phyloP scores from a whole-genome alignment of 129 eudicot species.

The Sambucus nigra region DNA sequence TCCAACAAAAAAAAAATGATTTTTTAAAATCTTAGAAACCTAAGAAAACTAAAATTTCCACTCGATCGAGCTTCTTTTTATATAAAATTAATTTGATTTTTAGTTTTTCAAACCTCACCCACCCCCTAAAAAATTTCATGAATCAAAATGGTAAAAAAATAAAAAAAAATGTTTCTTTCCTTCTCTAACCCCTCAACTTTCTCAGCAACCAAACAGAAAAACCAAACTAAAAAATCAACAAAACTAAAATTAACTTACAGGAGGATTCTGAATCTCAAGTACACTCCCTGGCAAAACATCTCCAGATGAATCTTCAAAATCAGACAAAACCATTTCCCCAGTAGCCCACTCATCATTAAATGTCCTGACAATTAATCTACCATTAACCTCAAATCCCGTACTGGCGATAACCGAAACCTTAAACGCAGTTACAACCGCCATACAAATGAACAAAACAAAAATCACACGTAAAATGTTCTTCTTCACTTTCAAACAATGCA shows the following conservation, averaged over 20 bases:
- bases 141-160: background rate
- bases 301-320: constrained; percentile 23
- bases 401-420: constrained; percentile 21
- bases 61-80: background rate
- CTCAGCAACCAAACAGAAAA: background rate
- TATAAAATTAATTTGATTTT: background rate
- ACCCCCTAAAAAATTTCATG: too few relatives aligned
- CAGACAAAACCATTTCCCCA: constrained; percentile 39
- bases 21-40: background rate
- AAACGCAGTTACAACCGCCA: constrained; percentile 43
- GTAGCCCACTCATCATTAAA: constrained; percentile 20
- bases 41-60: background rate
- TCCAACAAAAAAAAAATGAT: too few relatives aligned
- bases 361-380: constrained; percentile 28
- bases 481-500: constrained; percentile 22
- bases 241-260: constrained; percentile 35
- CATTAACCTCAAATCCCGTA: constrained; percentile 21
- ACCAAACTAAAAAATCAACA: background rate
- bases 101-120: background rate
- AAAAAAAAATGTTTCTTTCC: background rate
- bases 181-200: background rate
- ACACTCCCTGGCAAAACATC: constrained; percentile 28
- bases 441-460: constrained; percentile 28
- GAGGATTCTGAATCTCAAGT: constrained; percentile 44
- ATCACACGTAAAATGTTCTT: constrained; percentile 35